Percentiles rank a stretch among this genome's conserved stretches.
Conservation (phyloP, 225 moss, liverwort and hornwort genomes). For the Bryoerythrophyllum caledonicum region DNA sequence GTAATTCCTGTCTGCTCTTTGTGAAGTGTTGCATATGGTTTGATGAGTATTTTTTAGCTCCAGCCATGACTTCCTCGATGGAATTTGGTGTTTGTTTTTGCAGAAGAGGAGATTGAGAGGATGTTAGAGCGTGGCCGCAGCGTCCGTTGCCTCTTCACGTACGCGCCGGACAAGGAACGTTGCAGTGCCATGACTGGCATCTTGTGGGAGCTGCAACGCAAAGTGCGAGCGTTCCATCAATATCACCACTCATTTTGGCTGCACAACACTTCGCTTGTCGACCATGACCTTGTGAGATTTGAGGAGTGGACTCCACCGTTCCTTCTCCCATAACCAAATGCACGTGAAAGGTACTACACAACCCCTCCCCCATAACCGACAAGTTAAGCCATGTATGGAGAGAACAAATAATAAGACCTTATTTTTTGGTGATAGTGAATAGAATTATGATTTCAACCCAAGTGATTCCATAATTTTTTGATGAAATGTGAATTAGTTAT, state of each 20-base stretch:
- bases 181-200: constrained; percentile 70
- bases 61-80: neutral
- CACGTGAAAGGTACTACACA: too few relatives aligned
- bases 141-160: constrained; percentile 63
- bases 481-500: too few relatives aligned
- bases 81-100: constrained; percentile 5
- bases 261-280: constrained; percentile 48
- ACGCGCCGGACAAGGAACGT: constrained; percentile 44
- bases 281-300: constrained; percentile 43
- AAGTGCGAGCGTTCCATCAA: constrained; percentile 66
- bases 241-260: constrained; percentile 60
- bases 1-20: neutral
- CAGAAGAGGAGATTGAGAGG: constrained; percentile 48
- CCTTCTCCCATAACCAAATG: constrained; percentile 30
- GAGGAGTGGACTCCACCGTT: constrained; percentile 49
- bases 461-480: too few relatives aligned
- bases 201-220: constrained; percentile 73
- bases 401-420: too few relatives aligned
- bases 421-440: too few relatives aligned
- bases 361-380: too few relatives aligned
- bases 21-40: neutral
- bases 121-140: constrained; percentile 50
- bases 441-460: too few relatives aligned
- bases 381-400: too few relatives aligned
- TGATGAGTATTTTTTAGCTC: neutral